Percentiles rank a stretch among this genome's conserved stretches.
Evolutionary conservation across 2,329 filamentous ascomycete species (phyloP).

Genomic region (Aspergillus puulaauensis): DNA sequence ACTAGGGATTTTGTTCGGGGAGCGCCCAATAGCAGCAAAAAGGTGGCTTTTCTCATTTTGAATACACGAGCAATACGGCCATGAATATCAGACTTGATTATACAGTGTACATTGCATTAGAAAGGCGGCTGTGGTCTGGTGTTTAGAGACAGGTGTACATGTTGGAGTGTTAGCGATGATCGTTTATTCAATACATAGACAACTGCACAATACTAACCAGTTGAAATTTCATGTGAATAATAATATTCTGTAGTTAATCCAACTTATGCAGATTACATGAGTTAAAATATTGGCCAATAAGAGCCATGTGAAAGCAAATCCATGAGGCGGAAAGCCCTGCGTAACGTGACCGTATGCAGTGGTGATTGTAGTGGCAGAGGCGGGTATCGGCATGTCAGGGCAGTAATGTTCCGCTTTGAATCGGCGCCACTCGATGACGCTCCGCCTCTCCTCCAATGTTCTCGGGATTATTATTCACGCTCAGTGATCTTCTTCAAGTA

Average conservation of each 20-base stretch:
- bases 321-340: slow-evolving; percentile 19
- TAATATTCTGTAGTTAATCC: background rate
- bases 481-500: background rate
- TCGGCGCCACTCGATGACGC: slow-evolving; percentile 18
- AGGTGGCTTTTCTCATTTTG: slow-evolving; percentile 13
- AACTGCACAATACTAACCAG: background rate
- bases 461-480: slow-evolving; percentile 8
- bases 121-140: background rate
- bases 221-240: background rate
- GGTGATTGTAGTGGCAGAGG: slow-evolving; percentile 12
- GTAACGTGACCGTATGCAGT: slow-evolving; percentile 22
- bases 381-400: slow-evolving; percentile 36
- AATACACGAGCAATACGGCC: slow-evolving; percentile 22
- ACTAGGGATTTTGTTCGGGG: slow-evolving; percentile 1
- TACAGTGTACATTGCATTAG: slow-evolving; percentile 15
- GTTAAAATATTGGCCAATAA: background rate
- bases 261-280: background rate
- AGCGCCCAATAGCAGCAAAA: slow-evolving; percentile 11
- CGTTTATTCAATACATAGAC: background rate
- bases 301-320: slow-evolving; percentile 2
- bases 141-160: background rate
- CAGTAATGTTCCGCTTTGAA: slow-evolving; percentile 18
- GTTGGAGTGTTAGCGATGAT: background rate
- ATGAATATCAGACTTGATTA: slow-evolving; percentile 16
- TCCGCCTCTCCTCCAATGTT: slow-evolving; percentile 5